Base-by-base conservation (phyloP, 192 early-diverging fungal genomes). In the Coemansia asiatica region DNA sequence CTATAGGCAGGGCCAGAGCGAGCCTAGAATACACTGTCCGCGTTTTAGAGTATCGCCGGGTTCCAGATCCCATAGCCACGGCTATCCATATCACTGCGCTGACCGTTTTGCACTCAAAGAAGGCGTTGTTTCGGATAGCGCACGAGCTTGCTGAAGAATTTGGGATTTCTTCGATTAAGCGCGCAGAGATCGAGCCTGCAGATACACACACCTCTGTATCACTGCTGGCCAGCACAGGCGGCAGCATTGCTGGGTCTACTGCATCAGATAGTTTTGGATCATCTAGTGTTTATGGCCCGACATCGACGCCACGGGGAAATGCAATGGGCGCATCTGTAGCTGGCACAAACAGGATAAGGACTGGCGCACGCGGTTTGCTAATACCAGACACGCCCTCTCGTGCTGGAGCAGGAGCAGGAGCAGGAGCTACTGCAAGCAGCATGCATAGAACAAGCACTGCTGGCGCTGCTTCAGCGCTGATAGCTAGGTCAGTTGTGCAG, bases 111-210 rank as follows among this genome's bases (percentile, higher is more conserved):
- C 65, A 73, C 18, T 64, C 74, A 26, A 76, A 66, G 21, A 64
- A 73, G 1, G 79, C 79, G 23, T 55, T 81, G 44, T 81, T 81
- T 27, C 64, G 79, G 3, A 70, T 81, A 15, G 74, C 79, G 0
- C 79, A 81, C 54, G 79, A 81, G 58, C 71, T 81, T 10, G 74
- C 81, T 0, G 81, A 82, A 44, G 81, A 82, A 44, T 82, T 82
- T 72, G 81, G 81, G 7, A 66, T 78, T 25, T 78, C 75, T 3
- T 71, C 75, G 29, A 66, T 82, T 3, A 77, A 78, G 57, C 71
- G 81, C 6, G 68, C 71, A 0, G 75, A 82, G 22, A 66, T 74
- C n/a, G 80, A 82, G 63, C 68, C 75, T 2, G n/a, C 68, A 15
- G 75, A 82, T 7, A 77, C 72, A 0, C 44, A 54, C 21, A 60